These are phyloP conservation scores for Pythium coloratum DNA, from an alignment of 352 stramenopile species.

Conservation along the genomic window DNA sequence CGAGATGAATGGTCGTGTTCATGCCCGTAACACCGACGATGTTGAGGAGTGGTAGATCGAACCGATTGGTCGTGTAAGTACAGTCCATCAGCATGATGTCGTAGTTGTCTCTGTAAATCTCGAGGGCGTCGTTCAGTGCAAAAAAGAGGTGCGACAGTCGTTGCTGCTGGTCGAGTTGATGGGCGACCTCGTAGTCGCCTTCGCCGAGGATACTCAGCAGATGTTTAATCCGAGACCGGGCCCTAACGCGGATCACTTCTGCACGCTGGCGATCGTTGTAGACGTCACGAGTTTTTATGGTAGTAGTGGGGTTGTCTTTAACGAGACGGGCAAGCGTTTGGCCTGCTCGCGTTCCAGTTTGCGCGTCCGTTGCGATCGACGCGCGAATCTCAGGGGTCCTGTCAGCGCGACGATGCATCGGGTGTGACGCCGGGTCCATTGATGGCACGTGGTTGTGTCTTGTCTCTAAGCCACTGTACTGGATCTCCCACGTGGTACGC, in stretches of 20 bases:
- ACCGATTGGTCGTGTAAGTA: slow-evolving; percentile 30
- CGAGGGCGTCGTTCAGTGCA: background rate
- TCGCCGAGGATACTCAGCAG: too few species aligned
- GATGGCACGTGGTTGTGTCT: background rate
- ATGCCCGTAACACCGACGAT: slow-evolving; percentile 28
- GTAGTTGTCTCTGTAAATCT: background rate
- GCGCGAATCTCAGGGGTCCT: too few species aligned
- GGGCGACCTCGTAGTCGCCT: too few species aligned
- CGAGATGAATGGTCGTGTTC: slow-evolving; percentile 17
- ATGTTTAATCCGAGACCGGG: background rate
- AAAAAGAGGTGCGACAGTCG: slow-evolving; percentile 1
- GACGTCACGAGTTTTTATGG: background rate
- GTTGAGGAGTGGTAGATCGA: slow-evolving; percentile 26
- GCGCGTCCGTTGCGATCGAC: background rate
- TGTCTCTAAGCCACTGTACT: background rate
- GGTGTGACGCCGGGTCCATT: background rate
- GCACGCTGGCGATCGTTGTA: slow-evolving; percentile 5
- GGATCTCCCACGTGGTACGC: background rate
- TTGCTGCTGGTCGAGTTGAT: background rate
- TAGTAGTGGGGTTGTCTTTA: background rate
- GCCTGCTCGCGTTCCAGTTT: background rate
- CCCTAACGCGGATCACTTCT: background rate
- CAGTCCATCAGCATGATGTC: slow-evolving; percentile 29
- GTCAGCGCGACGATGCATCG: background rate
- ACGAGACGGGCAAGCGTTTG: background rate